phyloP scores from a whole-genome alignment of 176 grass and related monocot species.

The Rhynchospora tenuis region DNA sequence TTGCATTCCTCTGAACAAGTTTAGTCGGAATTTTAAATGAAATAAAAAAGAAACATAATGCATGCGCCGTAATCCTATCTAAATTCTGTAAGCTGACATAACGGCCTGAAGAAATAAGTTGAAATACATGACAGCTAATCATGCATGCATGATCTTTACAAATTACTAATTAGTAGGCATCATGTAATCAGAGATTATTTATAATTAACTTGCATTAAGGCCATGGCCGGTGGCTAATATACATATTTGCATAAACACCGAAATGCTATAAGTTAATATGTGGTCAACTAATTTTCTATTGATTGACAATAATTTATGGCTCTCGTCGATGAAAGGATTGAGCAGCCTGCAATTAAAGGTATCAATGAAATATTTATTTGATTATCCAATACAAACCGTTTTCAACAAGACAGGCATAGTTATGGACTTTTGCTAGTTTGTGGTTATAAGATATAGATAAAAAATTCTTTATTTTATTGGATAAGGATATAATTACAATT shows the following conservation, averaged over 20 bases:
- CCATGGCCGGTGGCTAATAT: constrained; percentile 5
- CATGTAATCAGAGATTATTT: background rate
- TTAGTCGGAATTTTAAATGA: background rate
- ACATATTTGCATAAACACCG: background rate
- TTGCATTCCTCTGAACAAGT: background rate
- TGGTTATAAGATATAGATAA: too few relatives aligned
- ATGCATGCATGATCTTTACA: constrained; percentile 19
- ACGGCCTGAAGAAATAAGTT: background rate
- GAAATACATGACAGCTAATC: constrained; percentile 14
- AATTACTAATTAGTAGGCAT: constrained; percentile 11
- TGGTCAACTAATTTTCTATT: background rate
- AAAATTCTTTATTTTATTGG: too few relatives aligned
- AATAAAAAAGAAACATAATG: background rate
- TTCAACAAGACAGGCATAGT: too few relatives aligned
- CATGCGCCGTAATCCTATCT: background rate
- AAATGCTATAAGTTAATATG: background rate
- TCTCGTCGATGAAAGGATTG: too few relatives aligned
- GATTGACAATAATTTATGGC: background rate
- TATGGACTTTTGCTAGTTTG: too few relatives aligned
- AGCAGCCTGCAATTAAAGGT: too few relatives aligned
- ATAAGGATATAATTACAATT: too few relatives aligned
- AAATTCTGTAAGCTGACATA: background rate
- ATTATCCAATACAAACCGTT: too few relatives aligned
- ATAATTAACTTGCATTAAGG: background rate
- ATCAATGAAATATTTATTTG: too few relatives aligned